Percentiles rank a stretch among this genome's conserved stretches.
phyloP scores from a whole-genome alignment of 495 filamentous ascomycete genomes.

The Hypoxylon perforatum region DNA sequence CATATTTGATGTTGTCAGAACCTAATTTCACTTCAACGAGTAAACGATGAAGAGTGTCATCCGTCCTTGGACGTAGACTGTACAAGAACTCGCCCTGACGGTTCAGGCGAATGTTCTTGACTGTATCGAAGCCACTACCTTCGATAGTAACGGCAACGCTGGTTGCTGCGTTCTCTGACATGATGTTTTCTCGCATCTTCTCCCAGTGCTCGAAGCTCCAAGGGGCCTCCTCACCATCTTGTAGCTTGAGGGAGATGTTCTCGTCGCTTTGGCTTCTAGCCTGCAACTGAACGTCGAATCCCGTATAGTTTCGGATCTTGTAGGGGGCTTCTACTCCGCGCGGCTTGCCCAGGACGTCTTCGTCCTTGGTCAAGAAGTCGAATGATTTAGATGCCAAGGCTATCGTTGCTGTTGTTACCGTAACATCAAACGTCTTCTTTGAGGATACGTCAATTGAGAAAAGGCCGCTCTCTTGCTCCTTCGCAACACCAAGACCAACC shows the following conservation, averaged over 20 bases:
- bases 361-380: constrained; percentile 86
- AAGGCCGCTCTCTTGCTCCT: constrained; percentile 76
- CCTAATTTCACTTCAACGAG: constrained; percentile 93
- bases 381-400: constrained; percentile 91
- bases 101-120: constrained; percentile 88
- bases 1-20: constrained; percentile 94
- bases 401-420: constrained; percentile 92
- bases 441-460: constrained; percentile 88
- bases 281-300: constrained; percentile 87
- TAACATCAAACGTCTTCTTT: constrained; percentile 88
- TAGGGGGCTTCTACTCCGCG: constrained; percentile 92
- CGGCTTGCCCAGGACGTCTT: constrained; percentile 95
- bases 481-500: constrained; percentile 88
- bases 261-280: constrained; percentile 73
- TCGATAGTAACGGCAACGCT: constrained; percentile 86
- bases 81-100: constrained; percentile 94
- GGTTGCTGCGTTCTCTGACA: constrained; percentile 79
- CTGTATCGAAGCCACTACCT: constrained; percentile 90
- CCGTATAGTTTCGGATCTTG: constrained; percentile 92
- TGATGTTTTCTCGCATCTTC: constrained; percentile 89
- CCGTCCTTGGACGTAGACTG: constrained; percentile 80
- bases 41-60: constrained; percentile 85
- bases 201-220: constrained; percentile 98
- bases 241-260: constrained; percentile 76
- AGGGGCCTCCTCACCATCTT: constrained; percentile 88